Percentiles rank a stretch among this genome's conserved stretches.
phyloP scores from a whole-genome alignment of 2,329 filamentous ascomycete species.

The Zymoseptoria passerinii region DNA sequence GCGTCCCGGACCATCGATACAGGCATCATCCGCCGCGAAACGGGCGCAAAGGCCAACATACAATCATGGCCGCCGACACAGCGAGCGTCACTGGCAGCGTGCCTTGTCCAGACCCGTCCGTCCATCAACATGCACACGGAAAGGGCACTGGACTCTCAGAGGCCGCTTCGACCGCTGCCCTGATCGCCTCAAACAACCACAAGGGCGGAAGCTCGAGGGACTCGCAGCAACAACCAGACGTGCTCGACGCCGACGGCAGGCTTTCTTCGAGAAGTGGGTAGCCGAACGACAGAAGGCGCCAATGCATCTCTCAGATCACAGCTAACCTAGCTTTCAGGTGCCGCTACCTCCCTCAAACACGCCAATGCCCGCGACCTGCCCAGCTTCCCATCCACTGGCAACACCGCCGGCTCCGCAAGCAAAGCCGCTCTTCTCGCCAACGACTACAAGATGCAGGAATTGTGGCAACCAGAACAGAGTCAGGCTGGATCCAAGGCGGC shows the following conservation, averaged over 20 bases:
- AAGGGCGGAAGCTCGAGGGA: slow-evolving; percentile 17
- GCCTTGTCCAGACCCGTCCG: slow-evolving; percentile 39
- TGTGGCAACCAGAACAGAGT: slow-evolving; percentile 57
- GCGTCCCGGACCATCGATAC: background rate
- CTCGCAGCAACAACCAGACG: slow-evolving; percentile 23
- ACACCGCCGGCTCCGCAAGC: slow-evolving; percentile 56
- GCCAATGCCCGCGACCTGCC: slow-evolving; percentile 65
- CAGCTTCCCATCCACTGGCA: slow-evolving; percentile 65
- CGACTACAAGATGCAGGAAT: slow-evolving; percentile 52
- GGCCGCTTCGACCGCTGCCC: slow-evolving; percentile 52
- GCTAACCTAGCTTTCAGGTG: slow-evolving; percentile 36
- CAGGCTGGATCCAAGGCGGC: slow-evolving; percentile 67
- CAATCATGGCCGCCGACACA: slow-evolving; percentile 15
- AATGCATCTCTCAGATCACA: background rate
- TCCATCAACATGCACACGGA: slow-evolving; percentile 33
- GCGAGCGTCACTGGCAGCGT: slow-evolving; percentile 6
- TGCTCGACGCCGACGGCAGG: slow-evolving; percentile 46
- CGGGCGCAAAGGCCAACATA: background rate
- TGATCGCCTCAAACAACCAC: slow-evolving; percentile 44
- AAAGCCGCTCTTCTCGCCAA: slow-evolving; percentile 52
- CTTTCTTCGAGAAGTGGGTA: slow-evolving; percentile 49
- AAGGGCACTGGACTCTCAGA: slow-evolving; percentile 35
- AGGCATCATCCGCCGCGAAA: background rate
- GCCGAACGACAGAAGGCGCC: background rate
- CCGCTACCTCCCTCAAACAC: slow-evolving; percentile 58